phyloP scores from a whole-genome alignment of 2,329 filamentous ascomycete species.

The Clarireedia homoeocarpa region DNA sequence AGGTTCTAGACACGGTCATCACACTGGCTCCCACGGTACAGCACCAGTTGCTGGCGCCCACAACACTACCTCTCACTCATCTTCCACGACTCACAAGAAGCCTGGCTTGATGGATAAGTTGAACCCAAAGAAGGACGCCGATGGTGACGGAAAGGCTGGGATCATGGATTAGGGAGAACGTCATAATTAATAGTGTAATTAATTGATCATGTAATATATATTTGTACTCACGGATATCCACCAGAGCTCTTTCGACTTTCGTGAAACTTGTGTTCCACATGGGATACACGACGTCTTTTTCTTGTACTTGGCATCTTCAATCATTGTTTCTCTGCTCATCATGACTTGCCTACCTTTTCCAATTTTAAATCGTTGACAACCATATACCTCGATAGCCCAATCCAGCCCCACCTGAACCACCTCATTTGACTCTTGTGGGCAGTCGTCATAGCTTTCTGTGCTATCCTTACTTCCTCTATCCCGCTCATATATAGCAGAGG shows the following conservation, averaged over 20 bases:
- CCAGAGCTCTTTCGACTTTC: too few species aligned
- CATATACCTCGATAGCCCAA: slow-evolving; percentile 88
- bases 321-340: not conserved
- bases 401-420: slow-evolving; percentile 98
- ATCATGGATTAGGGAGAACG: slow-evolving; percentile 32
- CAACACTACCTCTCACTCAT: not conserved
- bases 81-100: slow-evolving; percentile 29
- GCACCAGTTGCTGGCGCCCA: not conserved
- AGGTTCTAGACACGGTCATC: slow-evolving; percentile 2
- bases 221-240: too few species aligned
- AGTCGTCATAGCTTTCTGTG: slow-evolving; percentile 78
- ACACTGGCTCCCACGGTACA: slow-evolving; percentile 5
- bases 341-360: slow-evolving; percentile 37
- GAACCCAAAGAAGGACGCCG: slow-evolving; percentile 45
- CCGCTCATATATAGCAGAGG: slow-evolving; percentile 66
- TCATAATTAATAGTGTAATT: too few species aligned
- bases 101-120: slow-evolving; percentile 43
- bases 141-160: slow-evolving; percentile 48
- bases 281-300: too few species aligned
- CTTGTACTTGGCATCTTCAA: too few species aligned
- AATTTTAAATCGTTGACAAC: slow-evolving; percentile 77
- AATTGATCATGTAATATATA: too few species aligned
- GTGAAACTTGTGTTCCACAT: too few species aligned
- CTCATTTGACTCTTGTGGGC: slow-evolving; percentile 95
- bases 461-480: slow-evolving; percentile 54